phyloP scores from a whole-genome alignment of 768 basidiomycete genomes.

The Amanita molliuscula region DNA sequence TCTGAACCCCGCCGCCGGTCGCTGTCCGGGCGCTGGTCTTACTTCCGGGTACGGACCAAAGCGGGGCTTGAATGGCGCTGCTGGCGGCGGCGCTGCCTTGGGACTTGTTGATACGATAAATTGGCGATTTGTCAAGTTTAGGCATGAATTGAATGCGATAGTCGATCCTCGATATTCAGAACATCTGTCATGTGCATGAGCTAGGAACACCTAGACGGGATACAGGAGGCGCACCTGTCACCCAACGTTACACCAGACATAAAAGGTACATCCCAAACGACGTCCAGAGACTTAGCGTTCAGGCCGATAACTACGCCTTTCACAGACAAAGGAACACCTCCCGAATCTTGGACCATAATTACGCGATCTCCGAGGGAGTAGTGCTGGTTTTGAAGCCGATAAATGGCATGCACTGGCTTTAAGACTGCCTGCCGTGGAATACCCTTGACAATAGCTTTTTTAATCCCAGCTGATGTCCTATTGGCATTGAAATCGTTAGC shows the following conservation, averaged over 20 bases:
- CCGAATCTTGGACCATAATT: conserved; percentile 92
- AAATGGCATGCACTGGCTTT: conserved; percentile 84
- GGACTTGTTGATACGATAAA: conserved; percentile 71
- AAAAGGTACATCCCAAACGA: conserved; percentile 93
- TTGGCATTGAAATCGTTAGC: conserved; percentile 58
- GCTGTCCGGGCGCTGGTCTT: conserved; percentile 43
- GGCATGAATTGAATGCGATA: conserved; percentile 76
- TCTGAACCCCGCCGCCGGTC: conserved; percentile 53
- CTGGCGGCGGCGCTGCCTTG: conserved; percentile 32
- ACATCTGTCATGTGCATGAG: conserved; percentile 41
- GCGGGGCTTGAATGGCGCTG: conserved; percentile 53
- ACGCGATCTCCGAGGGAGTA: conserved; percentile 91
- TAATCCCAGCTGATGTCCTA: conserved; percentile 57
- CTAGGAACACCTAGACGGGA: no score
- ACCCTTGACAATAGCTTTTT: conserved; percentile 87
- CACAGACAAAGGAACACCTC: conserved; percentile 79
- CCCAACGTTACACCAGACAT: conserved; percentile 85
- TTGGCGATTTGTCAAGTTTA: conserved; percentile 83
- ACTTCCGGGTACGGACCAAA: conserved; percentile 57
- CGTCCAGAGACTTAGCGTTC: conserved; percentile 81
- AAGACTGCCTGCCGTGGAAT: conserved; percentile 90
- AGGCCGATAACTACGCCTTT: conserved; percentile 94
- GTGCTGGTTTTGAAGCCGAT: conserved; percentile 80
- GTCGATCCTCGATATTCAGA: conserved; percentile 88
- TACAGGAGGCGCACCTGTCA: conserved; percentile 45